These are phyloP conservation scores for Diaporthe australafricana DNA, from an alignment of 2,329 filamentous ascomycete genomes.

Conservation along the genomic window DNA sequence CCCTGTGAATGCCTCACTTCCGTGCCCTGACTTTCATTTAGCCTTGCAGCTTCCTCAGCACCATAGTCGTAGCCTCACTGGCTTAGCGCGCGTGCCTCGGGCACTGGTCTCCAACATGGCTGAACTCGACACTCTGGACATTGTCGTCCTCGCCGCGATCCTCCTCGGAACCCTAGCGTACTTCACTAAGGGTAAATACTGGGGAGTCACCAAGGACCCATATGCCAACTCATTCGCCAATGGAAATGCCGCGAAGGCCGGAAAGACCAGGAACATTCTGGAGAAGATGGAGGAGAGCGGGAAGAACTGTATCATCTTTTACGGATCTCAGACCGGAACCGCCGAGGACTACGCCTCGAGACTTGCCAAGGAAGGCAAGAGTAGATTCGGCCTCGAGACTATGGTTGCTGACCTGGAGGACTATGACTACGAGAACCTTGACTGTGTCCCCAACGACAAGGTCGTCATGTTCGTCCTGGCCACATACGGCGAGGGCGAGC, in stretches of 20 bases:
- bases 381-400: conserved; percentile 93
- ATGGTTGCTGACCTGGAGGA: conserved; percentile 99
- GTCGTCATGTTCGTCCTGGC: conserved; percentile 94
- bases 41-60: neutral
- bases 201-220: conserved; percentile 89
- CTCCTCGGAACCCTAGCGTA: conserved; percentile 91
- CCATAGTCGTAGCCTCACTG: neutral
- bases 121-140: conserved; percentile 94
- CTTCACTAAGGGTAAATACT: conserved; percentile 97
- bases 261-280: conserved; percentile 90
- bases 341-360: conserved; percentile 98
- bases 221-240: conserved; percentile 82
- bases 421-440: conserved; percentile 95
- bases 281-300: conserved; percentile 95
- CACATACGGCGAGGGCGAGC: conserved; percentile 98
- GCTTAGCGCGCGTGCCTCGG: conserved; percentile 15
- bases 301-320: conserved; percentile 99
- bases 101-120: conserved; percentile 73
- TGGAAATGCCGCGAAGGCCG: conserved; percentile 77
- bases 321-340: conserved; percentile 97
- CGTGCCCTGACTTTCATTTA: neutral
- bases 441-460: conserved; percentile 89
- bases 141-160: conserved; percentile 88
- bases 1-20: neutral
- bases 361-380: conserved; percentile 96